These are phyloP conservation scores for Entomortierella parvispora DNA, from an alignment of 192 early-diverging fungal genomes.

Conservation along the genomic window DNA sequence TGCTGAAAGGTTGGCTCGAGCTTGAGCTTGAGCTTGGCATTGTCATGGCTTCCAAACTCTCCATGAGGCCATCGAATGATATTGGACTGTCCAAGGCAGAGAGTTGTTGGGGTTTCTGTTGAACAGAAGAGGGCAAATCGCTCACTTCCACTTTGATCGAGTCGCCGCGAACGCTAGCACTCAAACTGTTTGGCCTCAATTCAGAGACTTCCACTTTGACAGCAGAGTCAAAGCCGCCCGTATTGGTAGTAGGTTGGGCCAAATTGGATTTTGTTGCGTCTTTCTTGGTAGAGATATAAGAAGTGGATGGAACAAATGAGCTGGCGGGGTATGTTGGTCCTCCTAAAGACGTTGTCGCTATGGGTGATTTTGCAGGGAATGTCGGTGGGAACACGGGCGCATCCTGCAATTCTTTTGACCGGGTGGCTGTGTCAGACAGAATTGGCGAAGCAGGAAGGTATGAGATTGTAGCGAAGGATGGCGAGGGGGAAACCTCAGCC, in stretches of 20 bases:
- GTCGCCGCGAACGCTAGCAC: background rate
- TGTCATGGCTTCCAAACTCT: slow-evolving; percentile 48
- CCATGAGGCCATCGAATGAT: slow-evolving; percentile 42
- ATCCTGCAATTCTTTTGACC: slow-evolving; percentile 9
- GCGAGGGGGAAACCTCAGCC: slow-evolving; percentile 18
- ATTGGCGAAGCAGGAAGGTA: slow-evolving; percentile 38
- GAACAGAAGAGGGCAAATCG: slow-evolving; percentile 19
- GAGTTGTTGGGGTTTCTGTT: background rate
- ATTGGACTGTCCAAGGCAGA: slow-evolving; percentile 22
- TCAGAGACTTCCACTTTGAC: slow-evolving; percentile 40
- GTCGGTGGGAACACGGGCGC: background rate
- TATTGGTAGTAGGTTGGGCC: slow-evolving; percentile 1
- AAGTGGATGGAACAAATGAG: slow-evolving; percentile 30
- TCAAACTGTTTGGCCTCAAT: slow-evolving; percentile 8
- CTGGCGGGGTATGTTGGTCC: background rate
- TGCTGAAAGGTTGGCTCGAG: background rate
- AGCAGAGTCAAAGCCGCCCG: slow-evolving; percentile 15
- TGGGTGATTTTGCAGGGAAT: background rate
- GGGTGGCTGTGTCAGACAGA: slow-evolving; percentile 19
- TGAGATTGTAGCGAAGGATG: slow-evolving; percentile 23
- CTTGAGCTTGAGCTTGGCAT: slow-evolving; percentile 3
- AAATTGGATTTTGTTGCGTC: slow-evolving; percentile 11
- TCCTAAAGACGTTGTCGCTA: background rate
- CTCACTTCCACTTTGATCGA: slow-evolving; percentile 25
- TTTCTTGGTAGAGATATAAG: slow-evolving; percentile 34